A percentile compares a stretch with the other conserved stretches of the same genome.
phyloP scores from a whole-genome alignment of 75 land plant species.

The Selaginella tamariscina region DNA sequence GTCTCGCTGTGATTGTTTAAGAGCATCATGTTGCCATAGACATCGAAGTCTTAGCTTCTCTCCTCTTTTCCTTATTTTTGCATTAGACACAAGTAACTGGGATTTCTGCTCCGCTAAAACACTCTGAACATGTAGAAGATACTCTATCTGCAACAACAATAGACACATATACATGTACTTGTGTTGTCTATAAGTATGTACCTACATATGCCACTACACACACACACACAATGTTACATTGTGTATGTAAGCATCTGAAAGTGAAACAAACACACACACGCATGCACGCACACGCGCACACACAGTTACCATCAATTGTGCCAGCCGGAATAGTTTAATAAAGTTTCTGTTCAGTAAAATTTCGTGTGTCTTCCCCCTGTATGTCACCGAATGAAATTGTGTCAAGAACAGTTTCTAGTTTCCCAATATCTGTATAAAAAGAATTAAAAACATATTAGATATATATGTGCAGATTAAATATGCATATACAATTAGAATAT shows the following conservation, averaged over 20 bases:
- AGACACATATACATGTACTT: neutral
- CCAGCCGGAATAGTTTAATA: slow-evolving; percentile 31
- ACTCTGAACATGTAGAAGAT: slow-evolving; percentile 32
- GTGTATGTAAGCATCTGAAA: neutral
- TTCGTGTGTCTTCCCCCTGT: slow-evolving; percentile 35
- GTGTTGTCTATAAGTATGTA: too few species aligned
- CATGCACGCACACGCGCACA: neutral
- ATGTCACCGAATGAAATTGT: slow-evolving; percentile 35
- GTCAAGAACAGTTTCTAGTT: slow-evolving; percentile 32
- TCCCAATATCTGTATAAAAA: slow-evolving; percentile 22
- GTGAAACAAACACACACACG: neutral
- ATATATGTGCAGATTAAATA: neutral
- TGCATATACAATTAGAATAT: neutral
- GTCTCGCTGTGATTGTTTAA: slow-evolving; percentile 25
- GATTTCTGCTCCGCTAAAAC: slow-evolving; percentile 27
- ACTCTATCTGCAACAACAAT: slow-evolving; percentile 24
- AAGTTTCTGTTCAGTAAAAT: slow-evolving; percentile 36
- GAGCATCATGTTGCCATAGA: slow-evolving; percentile 19
- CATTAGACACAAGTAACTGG: slow-evolving; percentile 19
- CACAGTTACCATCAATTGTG: slow-evolving; percentile 31
- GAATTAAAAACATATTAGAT: neutral
- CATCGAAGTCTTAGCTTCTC: slow-evolving; percentile 24
- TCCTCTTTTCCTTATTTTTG: slow-evolving; percentile 15
- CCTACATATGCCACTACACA: neutral
- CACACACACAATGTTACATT: neutral